Percentiles rank a stretch among this genome's conserved stretches.
phyloP scores from a whole-genome alignment of 2,329 filamentous ascomycete genomes.

The Claviceps capensis region DNA sequence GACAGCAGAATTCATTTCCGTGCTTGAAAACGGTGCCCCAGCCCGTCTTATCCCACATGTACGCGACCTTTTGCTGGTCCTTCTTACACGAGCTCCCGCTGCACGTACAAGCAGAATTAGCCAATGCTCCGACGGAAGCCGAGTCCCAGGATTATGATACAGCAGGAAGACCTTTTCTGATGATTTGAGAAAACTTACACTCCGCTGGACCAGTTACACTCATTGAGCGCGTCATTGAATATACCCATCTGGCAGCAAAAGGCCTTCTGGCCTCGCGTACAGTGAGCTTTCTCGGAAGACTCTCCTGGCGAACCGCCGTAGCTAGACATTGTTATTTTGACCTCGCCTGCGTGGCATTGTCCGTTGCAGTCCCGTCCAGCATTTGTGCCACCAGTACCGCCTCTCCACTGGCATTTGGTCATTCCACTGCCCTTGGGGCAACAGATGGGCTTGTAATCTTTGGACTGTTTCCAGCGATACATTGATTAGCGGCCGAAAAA shows the following conservation, averaged over 20 bases:
- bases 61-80: not conserved
- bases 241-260: conserved; percentile 6
- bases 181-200: not conserved
- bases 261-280: conserved; percentile 5
- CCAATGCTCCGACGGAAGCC: not conserved
- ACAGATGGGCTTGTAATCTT: conserved; percentile 4
- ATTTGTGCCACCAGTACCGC: conserved; percentile 1
- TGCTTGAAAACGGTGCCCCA: not conserved
- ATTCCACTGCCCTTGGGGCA: conserved; percentile 4
- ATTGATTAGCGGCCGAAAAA: not conserved
- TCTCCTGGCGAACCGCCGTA: conserved; percentile 2
- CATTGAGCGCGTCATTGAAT: not conserved
- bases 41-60: not conserved
- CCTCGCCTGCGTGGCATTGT: conserved; percentile 7
- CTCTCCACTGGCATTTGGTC: conserved; percentile 7
- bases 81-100: not conserved
- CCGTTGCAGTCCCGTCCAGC: conserved; percentile 7
- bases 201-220: not conserved
- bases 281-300: not conserved
- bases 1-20: not conserved
- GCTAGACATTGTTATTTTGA: conserved; percentile 4
- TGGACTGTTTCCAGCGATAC: not conserved
- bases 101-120: not conserved
- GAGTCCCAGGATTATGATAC: not conserved
- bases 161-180: too few species aligned